Conservation (phyloP, 352 stramenopile species). For the Phytopythium delawarense region DNA sequence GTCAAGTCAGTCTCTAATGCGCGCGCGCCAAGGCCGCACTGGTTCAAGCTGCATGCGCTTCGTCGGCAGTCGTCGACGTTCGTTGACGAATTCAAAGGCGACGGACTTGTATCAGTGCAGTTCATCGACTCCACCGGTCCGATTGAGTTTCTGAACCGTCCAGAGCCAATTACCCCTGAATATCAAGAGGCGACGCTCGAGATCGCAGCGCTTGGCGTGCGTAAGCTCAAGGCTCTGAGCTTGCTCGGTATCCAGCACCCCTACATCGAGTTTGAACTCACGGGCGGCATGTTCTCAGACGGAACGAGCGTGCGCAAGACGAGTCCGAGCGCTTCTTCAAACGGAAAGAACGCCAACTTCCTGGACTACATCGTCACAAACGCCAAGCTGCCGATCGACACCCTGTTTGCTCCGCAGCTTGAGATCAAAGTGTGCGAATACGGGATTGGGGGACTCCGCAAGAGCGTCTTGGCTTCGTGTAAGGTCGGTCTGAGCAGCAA, state of each 20-base stretch:
- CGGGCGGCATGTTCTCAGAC: conserved; percentile 45
- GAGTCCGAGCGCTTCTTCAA: conserved; percentile 28
- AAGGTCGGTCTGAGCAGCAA: conserved; percentile 56
- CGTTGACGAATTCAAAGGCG: conserved; percentile 34
- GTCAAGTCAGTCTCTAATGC: conserved; percentile 39
- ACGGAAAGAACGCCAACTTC: conserved; percentile 75
- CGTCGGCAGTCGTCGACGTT: conserved; percentile 12
- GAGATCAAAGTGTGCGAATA: conserved; percentile 55
- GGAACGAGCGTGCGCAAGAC: conserved; percentile 37
- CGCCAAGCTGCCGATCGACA: conserved; percentile 55
- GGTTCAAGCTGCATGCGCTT: conserved; percentile 33
- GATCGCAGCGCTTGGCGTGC: conserved; percentile 63
- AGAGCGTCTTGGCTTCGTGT: conserved; percentile 46
- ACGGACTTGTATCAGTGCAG: conserved; percentile 62
- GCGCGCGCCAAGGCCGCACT: conserved; percentile 42
- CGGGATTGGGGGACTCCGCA: conserved; percentile 51
- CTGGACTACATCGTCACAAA: conserved; percentile 47
- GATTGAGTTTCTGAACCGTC: conserved; percentile 20
- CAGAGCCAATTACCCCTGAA: conserved; percentile 37
- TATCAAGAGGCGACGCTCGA: conserved; percentile 55
- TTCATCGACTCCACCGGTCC: conserved; percentile 44
- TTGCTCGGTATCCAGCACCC: conserved; percentile 53
- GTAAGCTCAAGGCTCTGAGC: conserved; percentile 53
- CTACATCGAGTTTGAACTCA: conserved; percentile 66
- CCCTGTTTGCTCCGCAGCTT: conserved; percentile 55